phyloP scores from a whole-genome alignment of 129 eudicot species.

The Scalesia atractyloides region DNA sequence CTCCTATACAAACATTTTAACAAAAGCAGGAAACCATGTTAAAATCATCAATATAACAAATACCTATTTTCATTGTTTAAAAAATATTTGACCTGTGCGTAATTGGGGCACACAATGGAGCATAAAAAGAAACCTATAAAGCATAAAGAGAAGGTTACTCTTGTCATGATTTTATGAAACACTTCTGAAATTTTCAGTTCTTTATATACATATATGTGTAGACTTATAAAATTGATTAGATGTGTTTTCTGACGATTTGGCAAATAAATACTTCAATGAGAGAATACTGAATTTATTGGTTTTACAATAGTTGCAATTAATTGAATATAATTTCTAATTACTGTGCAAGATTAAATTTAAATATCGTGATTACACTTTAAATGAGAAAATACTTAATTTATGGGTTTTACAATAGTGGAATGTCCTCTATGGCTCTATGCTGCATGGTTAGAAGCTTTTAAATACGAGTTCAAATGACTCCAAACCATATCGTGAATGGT shows the following conservation, averaged over 20 bases:
- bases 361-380: too few species aligned
- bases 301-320: not conserved
- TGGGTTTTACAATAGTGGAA: too few species aligned
- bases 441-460: too few species aligned
- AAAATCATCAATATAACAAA: not conserved
- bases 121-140: slow-evolving; percentile 7
- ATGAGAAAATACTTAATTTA: too few species aligned
- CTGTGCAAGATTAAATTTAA: too few species aligned
- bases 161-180: slow-evolving; percentile 5
- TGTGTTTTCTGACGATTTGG: not conserved
- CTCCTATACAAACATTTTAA: not conserved
- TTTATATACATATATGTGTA: not conserved
- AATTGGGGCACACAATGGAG: not conserved
- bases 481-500: too few species aligned
- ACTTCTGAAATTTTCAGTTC: not conserved
- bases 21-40: not conserved
- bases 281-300: too few species aligned
- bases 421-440: too few species aligned
- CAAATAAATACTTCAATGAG: not conserved
- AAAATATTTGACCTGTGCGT: not conserved
- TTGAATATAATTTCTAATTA: not conserved
- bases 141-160: slow-evolving; percentile 1
- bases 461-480: too few species aligned
- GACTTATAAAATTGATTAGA: not conserved
- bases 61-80: too few species aligned